Evolutionary conservation across 352 stramenopile species (phyloP), one percentile per base, ranked within the genome.

Genomic region (Phytopythium delawarense): DNA sequence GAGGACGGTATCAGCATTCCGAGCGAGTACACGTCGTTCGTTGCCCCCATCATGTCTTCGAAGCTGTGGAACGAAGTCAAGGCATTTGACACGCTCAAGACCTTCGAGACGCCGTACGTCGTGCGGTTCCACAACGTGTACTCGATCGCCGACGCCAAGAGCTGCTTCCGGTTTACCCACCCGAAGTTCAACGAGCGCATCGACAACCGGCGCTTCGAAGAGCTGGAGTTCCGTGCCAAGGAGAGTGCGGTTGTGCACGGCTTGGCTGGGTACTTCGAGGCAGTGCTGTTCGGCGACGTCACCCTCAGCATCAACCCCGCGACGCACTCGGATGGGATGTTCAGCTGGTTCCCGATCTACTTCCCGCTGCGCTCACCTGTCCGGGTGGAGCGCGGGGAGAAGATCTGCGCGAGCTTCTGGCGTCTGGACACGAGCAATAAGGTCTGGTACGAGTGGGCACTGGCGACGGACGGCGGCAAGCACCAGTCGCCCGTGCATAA

Each of bases 291-390:
- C 63, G 84, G 89, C 28, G 83, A 98, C 62, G 82, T 97, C 18
- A 87, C 81, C 44, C 90, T 99, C 56, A 98, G 90, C 61, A 99
- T 99, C 75, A 89, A 96, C 49, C 98, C 98, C 5, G 63, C 77
- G 39, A 97, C 89, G 25, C 97, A 98, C 75, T 99, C 96, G 12
- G 80, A 93, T 59, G 94, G 96, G 44, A 99, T 99, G 97, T 99
- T 99, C 74, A 98, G 89, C 58, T 99, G 98, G 98, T 99, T 99
- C 76, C 97, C 98, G 25, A 88, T 99, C 54, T 99, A 97, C 72
- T 98, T 99, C 69, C 98, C 98, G 15, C 74, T 99, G 28, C 84
- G 84, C 7, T 72, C 94, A 28, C 97, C 97, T 0, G 58, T 99
- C 35, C 69, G 73, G 45, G 86, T 99, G 53, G 77, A 80, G 44